Conservation (phyloP, 352 stramenopile species). For the Globisporangium paddicum region DNA sequence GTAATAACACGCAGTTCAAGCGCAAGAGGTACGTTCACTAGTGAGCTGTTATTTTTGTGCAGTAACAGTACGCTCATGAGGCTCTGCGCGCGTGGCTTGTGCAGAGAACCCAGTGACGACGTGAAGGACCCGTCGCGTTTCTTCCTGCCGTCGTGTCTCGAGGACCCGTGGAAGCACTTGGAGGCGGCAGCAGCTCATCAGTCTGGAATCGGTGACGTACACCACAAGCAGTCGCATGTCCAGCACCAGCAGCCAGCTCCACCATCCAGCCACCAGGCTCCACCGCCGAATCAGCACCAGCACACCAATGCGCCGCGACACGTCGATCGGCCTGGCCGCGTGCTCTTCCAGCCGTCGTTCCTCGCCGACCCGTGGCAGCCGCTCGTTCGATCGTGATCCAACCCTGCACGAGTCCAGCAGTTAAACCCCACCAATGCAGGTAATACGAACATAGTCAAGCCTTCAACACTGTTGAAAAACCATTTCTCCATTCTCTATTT, state of each 20-base stretch:
- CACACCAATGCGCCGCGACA: background rate
- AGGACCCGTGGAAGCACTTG: conserved; percentile 58
- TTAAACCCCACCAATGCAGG: background rate
- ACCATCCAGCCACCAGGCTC: background rate
- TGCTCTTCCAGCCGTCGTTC: conserved; percentile 73
- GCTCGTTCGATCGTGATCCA: background rate
- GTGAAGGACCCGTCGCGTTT: conserved; percentile 39
- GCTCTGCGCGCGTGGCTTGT: conserved; percentile 2
- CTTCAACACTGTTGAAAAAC: too few relatives aligned
- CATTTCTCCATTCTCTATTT: too few relatives aligned
- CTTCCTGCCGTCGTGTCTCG: conserved; percentile 61
- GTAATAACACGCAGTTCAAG: conserved; percentile 26
- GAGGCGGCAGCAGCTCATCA: conserved; percentile 9
- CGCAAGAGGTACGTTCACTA: conserved; percentile 45
- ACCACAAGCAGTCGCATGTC: background rate
- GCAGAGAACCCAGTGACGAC: conserved; percentile 35
- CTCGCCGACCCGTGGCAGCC: conserved; percentile 53
- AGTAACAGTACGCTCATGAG: background rate
- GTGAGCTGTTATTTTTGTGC: background rate
- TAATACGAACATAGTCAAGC: too few relatives aligned
- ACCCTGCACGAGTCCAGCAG: background rate
- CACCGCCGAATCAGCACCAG: background rate
- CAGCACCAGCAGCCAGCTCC: conserved; percentile 6
- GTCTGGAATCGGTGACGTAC: background rate
- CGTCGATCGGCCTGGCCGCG: conserved; percentile 27